phyloP scores from a whole-genome alignment of 257 asterid genomes.

The Striga asiatica region DNA sequence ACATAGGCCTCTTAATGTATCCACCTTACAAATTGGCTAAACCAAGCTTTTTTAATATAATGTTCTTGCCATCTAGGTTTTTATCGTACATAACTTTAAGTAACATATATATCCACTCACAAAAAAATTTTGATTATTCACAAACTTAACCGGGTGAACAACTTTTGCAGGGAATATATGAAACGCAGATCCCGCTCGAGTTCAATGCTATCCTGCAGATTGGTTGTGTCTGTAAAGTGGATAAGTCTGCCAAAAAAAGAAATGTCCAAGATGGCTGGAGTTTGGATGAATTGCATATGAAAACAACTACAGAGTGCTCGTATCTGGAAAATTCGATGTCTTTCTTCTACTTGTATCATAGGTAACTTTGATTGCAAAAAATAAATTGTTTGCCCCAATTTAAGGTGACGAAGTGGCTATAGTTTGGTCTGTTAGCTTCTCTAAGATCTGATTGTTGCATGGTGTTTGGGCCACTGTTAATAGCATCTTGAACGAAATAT shows the following conservation, averaged over 20 bases:
- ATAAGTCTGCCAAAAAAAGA: conserved; percentile 60
- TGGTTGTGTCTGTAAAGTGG: conserved; percentile 97
- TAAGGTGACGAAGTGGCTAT: neutral
- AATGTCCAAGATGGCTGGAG: conserved; percentile 78
- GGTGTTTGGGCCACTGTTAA: neutral
- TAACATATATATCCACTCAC: conserved; percentile 5
- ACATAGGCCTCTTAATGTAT: conserved; percentile 4
- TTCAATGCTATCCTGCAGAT: conserved; percentile 73
- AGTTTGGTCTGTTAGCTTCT: conserved; percentile 6
- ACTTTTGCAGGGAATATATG: conserved; percentile 79
- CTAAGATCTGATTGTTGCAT: neutral
- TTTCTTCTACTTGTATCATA: conserved; percentile 86
- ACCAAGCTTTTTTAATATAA: neutral
- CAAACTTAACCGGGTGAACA: conserved; percentile 14
- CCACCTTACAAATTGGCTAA: neutral
- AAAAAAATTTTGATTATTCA: neutral
- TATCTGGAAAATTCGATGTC: conserved; percentile 71
- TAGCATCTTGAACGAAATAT: neutral
- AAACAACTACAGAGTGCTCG: conserved; percentile 91
- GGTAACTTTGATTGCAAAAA: conserved; percentile 32
- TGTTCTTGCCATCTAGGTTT: neutral
- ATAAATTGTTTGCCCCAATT: conserved; percentile 3
- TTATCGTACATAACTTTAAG: neutral
- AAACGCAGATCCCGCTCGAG: conserved; percentile 73
- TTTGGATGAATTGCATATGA: conserved; percentile 85